phyloP scores from a whole-genome alignment of 805 yeast genomes.

The Starmerella kuoi region DNA sequence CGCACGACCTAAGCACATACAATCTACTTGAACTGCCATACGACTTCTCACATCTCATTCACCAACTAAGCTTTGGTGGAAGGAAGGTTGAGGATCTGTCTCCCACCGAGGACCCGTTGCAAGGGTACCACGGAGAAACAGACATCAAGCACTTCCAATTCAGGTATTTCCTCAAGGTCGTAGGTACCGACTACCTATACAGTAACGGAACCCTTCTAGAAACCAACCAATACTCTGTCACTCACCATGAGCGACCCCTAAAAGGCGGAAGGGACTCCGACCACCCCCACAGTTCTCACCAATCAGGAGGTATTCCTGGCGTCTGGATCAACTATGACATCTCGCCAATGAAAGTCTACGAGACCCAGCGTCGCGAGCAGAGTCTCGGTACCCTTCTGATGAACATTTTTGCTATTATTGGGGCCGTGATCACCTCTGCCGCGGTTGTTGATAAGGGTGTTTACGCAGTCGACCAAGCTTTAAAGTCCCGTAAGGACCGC shows the following conservation, averaged over 20 bases:
- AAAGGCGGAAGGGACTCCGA: constrained; percentile 82
- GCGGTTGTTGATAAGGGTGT: constrained; percentile 77
- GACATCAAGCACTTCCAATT: constrained; percentile 49
- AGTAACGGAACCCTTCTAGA: constrained; percentile 44
- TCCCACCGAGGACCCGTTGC: constrained; percentile 32
- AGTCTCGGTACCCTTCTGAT: constrained; percentile 24
- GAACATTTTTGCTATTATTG: constrained; percentile 67
- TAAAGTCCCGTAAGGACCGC: constrained; percentile 20
- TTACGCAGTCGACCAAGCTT: constrained; percentile 73
- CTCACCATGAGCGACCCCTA: constrained; percentile 76
- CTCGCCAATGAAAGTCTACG: constrained; percentile 82
- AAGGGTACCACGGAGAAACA: constrained; percentile 25
- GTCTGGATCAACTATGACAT: constrained; percentile 79
- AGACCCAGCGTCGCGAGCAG: constrained; percentile 46
- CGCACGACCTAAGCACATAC: constrained; percentile 75
- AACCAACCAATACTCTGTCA: constrained; percentile 83
- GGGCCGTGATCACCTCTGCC: constrained; percentile 89
- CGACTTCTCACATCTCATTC: constrained; percentile 63
- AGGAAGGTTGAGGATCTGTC: constrained; percentile 34
- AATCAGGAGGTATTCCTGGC: constrained; percentile 85
- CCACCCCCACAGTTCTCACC: constrained; percentile 63
- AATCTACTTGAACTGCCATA: constrained; percentile 42
- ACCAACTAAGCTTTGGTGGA: constrained; percentile 76
- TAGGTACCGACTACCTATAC: constrained; percentile 73
- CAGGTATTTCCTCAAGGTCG: constrained; percentile 78